phyloP scores from a whole-genome alignment of 805 yeast genomes.

The Candida patagonica region DNA sequence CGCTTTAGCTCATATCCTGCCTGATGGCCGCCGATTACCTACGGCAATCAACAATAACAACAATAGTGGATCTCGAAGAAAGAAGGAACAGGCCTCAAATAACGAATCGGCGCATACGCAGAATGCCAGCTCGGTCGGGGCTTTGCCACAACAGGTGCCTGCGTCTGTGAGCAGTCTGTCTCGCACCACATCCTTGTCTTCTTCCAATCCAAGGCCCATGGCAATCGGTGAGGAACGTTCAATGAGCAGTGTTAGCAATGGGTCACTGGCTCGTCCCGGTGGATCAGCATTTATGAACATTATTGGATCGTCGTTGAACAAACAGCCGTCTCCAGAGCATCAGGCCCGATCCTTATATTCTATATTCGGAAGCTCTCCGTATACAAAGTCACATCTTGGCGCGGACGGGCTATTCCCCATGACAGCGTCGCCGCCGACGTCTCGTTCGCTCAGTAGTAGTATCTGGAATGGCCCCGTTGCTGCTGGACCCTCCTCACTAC shows the following conservation, averaged over 20 bases:
- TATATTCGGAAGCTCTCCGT: slow-evolving; percentile 5
- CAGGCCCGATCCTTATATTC: slow-evolving; percentile 2
- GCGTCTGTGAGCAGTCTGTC: neutral
- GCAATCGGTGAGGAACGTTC: neutral
- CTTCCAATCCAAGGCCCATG: too few species aligned
- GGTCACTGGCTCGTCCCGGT: neutral
- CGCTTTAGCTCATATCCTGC: slow-evolving; percentile 83
- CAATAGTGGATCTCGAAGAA: slow-evolving; percentile 5
- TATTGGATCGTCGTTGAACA: neutral
- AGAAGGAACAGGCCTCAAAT: too few species aligned
- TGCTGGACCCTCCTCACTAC: neutral
- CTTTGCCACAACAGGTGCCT: neutral
- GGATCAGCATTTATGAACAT: slow-evolving; percentile 1
- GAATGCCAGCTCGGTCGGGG: neutral
- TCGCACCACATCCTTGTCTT: neutral
- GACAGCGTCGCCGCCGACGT: slow-evolving; percentile 4
- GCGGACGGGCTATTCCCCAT: slow-evolving; percentile 2
- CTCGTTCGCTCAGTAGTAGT: slow-evolving; percentile 8
- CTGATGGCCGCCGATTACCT: slow-evolving; percentile 80
- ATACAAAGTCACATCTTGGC: slow-evolving; percentile 1
- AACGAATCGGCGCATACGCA: slow-evolving; percentile 1
- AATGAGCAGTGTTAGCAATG: neutral
- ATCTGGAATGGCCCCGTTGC: slow-evolving; percentile 2
- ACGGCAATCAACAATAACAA: slow-evolving; percentile 9
- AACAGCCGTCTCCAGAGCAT: slow-evolving; percentile 2